A percentile compares a stretch with the other conserved stretches of the same genome.
These are phyloP conservation scores for Backusella liffmaniae DNA, from an alignment of 192 early-diverging fungal genomes.

Conservation along the genomic window DNA sequence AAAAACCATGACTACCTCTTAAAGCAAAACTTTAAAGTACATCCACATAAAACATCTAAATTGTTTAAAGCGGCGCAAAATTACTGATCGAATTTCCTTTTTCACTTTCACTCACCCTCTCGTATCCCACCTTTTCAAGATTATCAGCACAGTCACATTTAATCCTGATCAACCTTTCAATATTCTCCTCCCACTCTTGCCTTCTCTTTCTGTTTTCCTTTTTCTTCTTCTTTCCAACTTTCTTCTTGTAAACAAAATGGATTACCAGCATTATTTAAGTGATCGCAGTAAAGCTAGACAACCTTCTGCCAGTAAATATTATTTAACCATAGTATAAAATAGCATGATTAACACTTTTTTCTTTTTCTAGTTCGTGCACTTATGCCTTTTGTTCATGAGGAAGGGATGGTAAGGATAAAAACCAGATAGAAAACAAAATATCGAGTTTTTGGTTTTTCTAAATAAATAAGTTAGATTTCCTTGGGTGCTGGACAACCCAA, in stretches of 20 bases:
- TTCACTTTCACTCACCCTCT: neutral
- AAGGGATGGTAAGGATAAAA: constrained; percentile 14
- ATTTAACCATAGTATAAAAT: neutral
- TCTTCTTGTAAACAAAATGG: constrained; percentile 6
- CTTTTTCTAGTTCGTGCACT: constrained; percentile 27
- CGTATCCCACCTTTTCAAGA: neutral
- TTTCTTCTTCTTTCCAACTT: neutral
- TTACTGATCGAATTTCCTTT: neutral
- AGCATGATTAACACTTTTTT: neutral
- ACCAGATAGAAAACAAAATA: neutral
- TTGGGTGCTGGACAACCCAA: constrained; percentile 74
- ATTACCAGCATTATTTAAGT: constrained; percentile 42
- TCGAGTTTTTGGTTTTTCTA: neutral
- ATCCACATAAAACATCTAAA: neutral
- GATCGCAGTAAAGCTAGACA: constrained; percentile 40
- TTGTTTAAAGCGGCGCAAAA: neutral
- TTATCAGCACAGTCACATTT: constrained; percentile 1
- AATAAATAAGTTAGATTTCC: constrained; percentile 48
- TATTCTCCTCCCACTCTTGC: neutral
- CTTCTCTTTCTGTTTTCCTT: neutral
- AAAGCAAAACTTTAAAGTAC: neutral
- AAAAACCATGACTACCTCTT: too few species aligned
- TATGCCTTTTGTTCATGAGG: constrained; percentile 27
- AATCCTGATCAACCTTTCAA: neutral
- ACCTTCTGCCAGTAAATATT: constrained; percentile 42